Evolutionary conservation across 179 eudicot genomes (phyloP), one percentile per base, ranked within the genome.

Genomic region (Spergularia azorica): DNA sequence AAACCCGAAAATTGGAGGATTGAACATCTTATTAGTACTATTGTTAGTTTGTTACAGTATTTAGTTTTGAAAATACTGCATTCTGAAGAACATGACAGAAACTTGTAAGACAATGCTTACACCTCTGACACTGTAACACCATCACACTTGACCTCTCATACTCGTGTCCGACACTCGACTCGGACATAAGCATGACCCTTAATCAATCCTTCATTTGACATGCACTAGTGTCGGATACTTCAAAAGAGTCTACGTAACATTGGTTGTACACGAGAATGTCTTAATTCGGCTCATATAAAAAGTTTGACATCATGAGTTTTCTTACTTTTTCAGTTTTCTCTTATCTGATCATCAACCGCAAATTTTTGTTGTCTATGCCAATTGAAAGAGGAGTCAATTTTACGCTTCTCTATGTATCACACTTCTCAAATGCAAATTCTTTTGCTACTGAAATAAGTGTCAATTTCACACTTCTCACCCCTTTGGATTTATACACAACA

Each of bases 251-350:
- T 4, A 6, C 5, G 48, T 43, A 43, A 43, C 48, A 6, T 43
- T 4, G 48, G 48, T 26, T 26, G 32, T 26, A 26, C 57, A 54
- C 11, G 11, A 18, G 9, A 38, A 57, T 39, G 75, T 71, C 64
- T 32, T 12, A 57, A 71, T 71, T 5, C 1, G 75, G 75, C 54
- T 36, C 13, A 71, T 10, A 71, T 16, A 39, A 7, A 67, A 67
- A 67, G 36, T 1, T 13, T 72, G 75, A 72, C 75, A 72, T 57
- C 50, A 26, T 26, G 32, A 57, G 32, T 56, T 57, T 66, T 71
- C 51, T 57, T 36, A 3, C 18, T 18, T 41, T 52, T 70, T 52
- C 46, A 21, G 73, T 70, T 43, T 20, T 48, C 57, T 67, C 55
- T 10, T n/a, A 26, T 9, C 8, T 21, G 63, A 26, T 63, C 3